Base-by-base conservation (phyloP, 1,284 basidiomycete genomes). In the Puccinia polysora region DNA sequence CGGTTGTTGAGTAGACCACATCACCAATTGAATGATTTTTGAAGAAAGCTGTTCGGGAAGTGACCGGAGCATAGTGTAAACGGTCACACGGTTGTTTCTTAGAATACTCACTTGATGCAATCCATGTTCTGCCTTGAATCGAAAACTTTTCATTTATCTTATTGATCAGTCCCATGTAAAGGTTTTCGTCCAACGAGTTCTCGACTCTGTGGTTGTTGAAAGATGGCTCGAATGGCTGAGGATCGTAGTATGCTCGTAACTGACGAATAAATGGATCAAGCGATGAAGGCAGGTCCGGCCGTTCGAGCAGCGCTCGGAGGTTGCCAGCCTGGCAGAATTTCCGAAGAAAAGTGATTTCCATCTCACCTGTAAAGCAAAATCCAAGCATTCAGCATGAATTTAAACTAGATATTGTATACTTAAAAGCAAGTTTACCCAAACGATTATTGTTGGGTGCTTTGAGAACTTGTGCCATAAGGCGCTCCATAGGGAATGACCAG, bases 271-370 rank as follows among this genome's bases (percentile, higher is more conserved):
- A 59, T 15, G 65, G 65, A 8, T 47, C 8, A 8, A 69, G 15
- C 28, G 40, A 58, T 8, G 49, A 25, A 1, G 65, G 55, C 5
- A 69, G 53, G 4, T 59, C 12, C 2, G 12, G 1, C 2, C 23
- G 2, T 23, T 58, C 12, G 1, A 69, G 28, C 1, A 58, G 30
- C 1, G 38, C 10, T 49, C 23, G 15, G 28, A 69, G 55, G 20
- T 69, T 69, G 4, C 65, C 65, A 8, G 12, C 23, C 0, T 34
- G 18, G 23, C 67, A 69, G 47, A 69, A 69, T 14, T 36, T 60
- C 4, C 49, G 34, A 0, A 75, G 63, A 14, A 76, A 62, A 1
- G 62, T 59, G 2, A 49, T 60, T 40, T 69, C 67, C 55, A 69
- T 59, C 36, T 69, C 8, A 38, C 56, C 67, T 69, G 20, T 0